Evolutionary conservation across 345 rosid species (phyloP).

Genomic region (Psidium friedrichsthalianum): DNA sequence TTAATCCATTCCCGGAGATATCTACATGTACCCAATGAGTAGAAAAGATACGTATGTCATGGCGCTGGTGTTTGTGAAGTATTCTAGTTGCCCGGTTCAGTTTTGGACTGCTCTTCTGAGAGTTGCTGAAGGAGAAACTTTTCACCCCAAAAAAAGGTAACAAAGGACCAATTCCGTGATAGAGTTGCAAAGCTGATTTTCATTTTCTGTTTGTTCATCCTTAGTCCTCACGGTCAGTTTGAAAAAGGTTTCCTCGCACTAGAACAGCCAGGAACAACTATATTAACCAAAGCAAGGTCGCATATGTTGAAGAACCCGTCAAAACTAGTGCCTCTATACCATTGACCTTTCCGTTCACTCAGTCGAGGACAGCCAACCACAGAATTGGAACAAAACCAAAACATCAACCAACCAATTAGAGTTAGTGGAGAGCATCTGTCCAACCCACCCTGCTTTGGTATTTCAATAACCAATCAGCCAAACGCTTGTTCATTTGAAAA

Average conservation of each 20-base stretch:
- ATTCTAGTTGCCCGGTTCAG: neutral
- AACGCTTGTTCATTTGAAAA: neutral
- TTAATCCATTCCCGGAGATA: neutral
- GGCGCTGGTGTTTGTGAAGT: neutral
- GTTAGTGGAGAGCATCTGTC: neutral
- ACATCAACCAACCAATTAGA: neutral
- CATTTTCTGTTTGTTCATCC: neutral
- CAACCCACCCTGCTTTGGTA: neutral
- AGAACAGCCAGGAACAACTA: neutral
- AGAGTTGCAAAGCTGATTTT: neutral
- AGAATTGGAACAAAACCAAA: neutral
- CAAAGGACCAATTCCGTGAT: neutral
- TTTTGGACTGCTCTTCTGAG: neutral
- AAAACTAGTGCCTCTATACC: neutral
- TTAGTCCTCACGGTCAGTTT: neutral
- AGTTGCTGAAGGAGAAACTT: neutral
- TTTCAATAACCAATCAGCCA: neutral
- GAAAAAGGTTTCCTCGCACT: neutral
- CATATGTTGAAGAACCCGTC: neutral
- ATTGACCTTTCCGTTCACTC: neutral
- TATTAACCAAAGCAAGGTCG: neutral
- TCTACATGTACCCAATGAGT: neutral
- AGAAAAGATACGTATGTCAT: neutral
- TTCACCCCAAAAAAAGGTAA: neutral
- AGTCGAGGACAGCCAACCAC: neutral